phyloP scores from a whole-genome alignment of 441 rosid species.

The Eruca vesicaria region DNA sequence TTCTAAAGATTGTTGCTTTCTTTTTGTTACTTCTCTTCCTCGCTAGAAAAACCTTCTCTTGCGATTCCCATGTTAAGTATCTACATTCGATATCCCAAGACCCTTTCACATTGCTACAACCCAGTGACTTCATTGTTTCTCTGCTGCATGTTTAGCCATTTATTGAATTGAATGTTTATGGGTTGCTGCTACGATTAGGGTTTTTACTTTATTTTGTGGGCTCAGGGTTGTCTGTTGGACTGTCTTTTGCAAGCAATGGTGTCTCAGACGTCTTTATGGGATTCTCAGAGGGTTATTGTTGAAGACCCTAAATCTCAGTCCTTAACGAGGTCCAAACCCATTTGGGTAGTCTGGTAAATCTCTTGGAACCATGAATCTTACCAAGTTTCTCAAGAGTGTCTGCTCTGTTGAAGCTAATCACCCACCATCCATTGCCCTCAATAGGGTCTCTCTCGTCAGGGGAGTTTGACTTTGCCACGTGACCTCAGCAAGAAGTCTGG shows the following conservation, averaged over 20 bases:
- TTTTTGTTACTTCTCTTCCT: no score
- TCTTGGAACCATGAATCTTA: slow-evolving; percentile 56
- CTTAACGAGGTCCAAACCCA: slow-evolving; percentile 61
- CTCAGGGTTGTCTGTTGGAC: no score
- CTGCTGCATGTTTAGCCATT: no score
- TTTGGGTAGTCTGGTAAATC: slow-evolving; percentile 45
- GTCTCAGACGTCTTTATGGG: no score
- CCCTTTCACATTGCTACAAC: slow-evolving; percentile 18
- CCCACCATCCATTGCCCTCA: slow-evolving; percentile 32
- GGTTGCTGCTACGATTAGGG: no score
- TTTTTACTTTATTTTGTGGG: no score
- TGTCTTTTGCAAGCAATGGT: no score
- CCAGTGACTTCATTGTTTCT: no score
- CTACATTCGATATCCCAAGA: slow-evolving; percentile 24
- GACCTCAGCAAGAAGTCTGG: slow-evolving; percentile 53
- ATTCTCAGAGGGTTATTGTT: slow-evolving; percentile 38
- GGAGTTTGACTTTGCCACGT: slow-evolving; percentile 43
- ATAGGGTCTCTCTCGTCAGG: slow-evolving; percentile 43
- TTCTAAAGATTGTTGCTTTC: no score
- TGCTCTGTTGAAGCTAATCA: slow-evolving; percentile 47
- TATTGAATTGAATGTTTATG: no score
- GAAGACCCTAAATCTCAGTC: slow-evolving; percentile 35
- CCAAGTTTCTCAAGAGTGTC: slow-evolving; percentile 55
- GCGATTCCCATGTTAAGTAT: no score
- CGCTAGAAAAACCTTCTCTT: no score